Evolutionary conservation across 2,329 filamentous ascomycete species (phyloP), one percentile per base, ranked within the genome.

Genomic region (Coniochaeta sp.): DNA sequence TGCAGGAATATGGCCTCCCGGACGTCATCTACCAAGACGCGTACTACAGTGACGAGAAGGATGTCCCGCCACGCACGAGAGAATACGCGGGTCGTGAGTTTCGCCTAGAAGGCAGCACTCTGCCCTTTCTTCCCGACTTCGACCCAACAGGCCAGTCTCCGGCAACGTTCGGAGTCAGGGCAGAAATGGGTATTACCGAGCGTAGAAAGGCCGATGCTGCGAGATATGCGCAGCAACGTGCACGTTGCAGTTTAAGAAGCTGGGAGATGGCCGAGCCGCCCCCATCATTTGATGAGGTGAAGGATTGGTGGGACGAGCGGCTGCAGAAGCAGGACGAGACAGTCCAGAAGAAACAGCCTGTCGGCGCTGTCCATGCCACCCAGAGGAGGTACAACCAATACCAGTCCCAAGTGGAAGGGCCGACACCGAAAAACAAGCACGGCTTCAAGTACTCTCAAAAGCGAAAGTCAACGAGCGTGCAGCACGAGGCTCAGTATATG

Each of bases 81-180:
- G 91, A 96, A 72, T 98, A 96, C 74, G 93, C 90, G 7, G 93
- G 93, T 3, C 86, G 87, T 65, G 90, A 96, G 66, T 97, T 96
- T 70, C 88, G 85, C 61, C 76, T 97, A 7, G 83, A 86, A 67
- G 89, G 92, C 62, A 86, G 82, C 59, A 90, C 89, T 1, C 70
- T 96, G 8, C 90, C 90, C 0, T 96, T 87, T 72, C 82, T 98
- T 2, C 90, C 92, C 0, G 77, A 84, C 0, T 98, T 98, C 65
- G 86, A 96, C 68, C 74, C 84, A 1, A 81, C 77, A 6, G 86
- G 84, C 8, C 77, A 75, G 28, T 85, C 83, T 3, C 71, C 76
- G 14, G 83, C 84, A 16, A 82, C 78, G 40, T 79, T 78, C 66
- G 87, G 85, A 2, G 70, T 83, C 28, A 82, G 82, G 61, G 64